Evolutionary conservation across 306 rosid genomes (phyloP).

Genomic region (Pueraria montana): DNA sequence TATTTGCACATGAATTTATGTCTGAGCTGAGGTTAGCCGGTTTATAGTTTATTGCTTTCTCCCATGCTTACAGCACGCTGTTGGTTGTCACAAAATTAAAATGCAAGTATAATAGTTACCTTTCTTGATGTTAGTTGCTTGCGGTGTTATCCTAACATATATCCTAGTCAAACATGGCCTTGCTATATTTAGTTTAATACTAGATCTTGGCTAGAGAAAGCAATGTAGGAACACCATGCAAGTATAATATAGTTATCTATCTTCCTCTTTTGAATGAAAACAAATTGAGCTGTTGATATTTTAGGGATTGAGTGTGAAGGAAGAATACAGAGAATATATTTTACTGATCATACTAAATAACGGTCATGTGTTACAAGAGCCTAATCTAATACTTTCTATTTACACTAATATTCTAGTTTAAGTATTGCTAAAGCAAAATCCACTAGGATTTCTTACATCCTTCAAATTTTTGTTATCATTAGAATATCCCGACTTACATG

Average conservation of each 20-base stretch:
- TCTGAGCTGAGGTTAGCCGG: neutral
- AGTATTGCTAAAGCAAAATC: too few species aligned
- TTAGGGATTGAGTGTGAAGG: too few species aligned
- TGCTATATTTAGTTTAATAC: neutral
- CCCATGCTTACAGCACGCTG: neutral
- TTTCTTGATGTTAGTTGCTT: neutral
- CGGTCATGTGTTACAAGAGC: too few species aligned
- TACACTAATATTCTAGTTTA: too few species aligned
- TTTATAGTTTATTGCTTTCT: neutral
- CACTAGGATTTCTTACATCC: too few species aligned
- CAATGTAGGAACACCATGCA: neutral
- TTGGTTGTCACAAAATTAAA: neutral
- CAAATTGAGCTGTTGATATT: too few species aligned
- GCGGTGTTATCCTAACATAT: neutral
- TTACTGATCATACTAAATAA: too few species aligned
- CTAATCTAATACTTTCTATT: too few species aligned
- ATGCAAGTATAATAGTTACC: neutral
- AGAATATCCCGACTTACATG: too few species aligned
- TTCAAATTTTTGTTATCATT: too few species aligned
- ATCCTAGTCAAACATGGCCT: neutral
- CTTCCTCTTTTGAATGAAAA: neutral
- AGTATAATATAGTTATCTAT: neutral
- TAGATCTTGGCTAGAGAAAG: neutral
- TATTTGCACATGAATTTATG: neutral
- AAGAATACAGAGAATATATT: too few species aligned